Evolutionary conservation across 495 filamentous ascomycete genomes (phyloP), one percentile per base, ranked within the genome.

Genomic region (Penicillium simplicissimum): DNA sequence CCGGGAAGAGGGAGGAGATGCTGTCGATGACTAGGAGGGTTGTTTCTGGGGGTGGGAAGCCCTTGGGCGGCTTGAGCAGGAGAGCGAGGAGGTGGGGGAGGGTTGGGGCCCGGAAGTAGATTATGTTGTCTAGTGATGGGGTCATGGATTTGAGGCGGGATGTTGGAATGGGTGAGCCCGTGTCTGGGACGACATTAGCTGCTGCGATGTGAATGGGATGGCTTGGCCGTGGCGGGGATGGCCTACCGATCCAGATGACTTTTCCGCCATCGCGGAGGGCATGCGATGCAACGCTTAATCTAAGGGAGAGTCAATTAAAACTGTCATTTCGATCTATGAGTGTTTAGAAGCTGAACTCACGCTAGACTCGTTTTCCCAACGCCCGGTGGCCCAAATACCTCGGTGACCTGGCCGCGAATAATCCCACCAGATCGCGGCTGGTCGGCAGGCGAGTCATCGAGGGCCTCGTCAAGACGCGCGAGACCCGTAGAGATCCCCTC

Each of bases 371-470:
- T 96, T 75, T 98, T 98, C 13, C 95, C 95, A 15, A 83, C 84
- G 1, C 94, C 94, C 10, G 91, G 90, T 15, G 95, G 93, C 0
- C 95, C 95, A 77, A 88, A 96, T 34, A 97, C 76, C 72, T 98
- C 95, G 7, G 88, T 88, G n/a, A 96, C 81, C 70, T 92, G 89
- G 23, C 92, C 92, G 37, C 87, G 85, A 56, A 84, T 78, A 28
- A 97, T 73, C 4, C 93, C 47, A 31, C 69, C 65, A 34, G 49
- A 52, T 9, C 60, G 37, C 10, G 40, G 13, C 55, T 43, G 58
- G 19, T 61, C 63, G 5, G 35, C n/a, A 36, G 62, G 52, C 37
- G 59, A 33, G 35, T 33, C 55, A 61, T 69, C 53, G 7, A 91
- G 67, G 15, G 74, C 75, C 56, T 72, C 69, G 72, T 93, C 88